Base-by-base conservation (phyloP, 805 yeast species). In the Kregervanrija pseudodelftensis region DNA sequence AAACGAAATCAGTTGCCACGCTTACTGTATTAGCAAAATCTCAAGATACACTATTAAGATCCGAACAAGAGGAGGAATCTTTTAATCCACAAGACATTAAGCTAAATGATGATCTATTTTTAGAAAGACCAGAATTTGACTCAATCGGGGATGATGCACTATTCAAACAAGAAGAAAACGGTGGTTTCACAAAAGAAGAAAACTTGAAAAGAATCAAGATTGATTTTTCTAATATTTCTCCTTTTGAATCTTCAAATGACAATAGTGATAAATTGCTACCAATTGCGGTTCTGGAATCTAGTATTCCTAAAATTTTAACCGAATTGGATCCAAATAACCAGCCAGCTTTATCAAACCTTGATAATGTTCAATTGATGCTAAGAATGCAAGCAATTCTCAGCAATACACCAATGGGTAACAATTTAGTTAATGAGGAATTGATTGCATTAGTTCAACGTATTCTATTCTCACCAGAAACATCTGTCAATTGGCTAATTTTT, bases 361-460 rank as follows among this genome's bases (percentile, higher is more conserved):
- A 93, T 59, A 71, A 72, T 46, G 64, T 86, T n/a, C 90, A 87
- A 56, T 65, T 93, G 16, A 64, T 93, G 30, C 68, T 90, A 46
- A 74, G 90, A 50, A 67, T 82, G 40, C 75, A 80, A 41, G 72
- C 81, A 2, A 65, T 85, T 31, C 73, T 76, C 45, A 83, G 79
- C 44, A 78, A 84, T 1, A 74, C 91, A 4, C 96, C 96, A 1
- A 68, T 80, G 0, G 79, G 79, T 15, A 78, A 82, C 57, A 70
- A 79, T 0, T 66, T 93, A 41, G 83, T 83, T 0, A 86, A 83
- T 49, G 95, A 89, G 64, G 95, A 90, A 58, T 65, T 89, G n/a
- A 61, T 76, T 50, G 91, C 97, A 0, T 64, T 87, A 36, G 82
- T 85, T 2, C 74, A 76, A 39, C 75, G 99, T 53, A 73, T 91